Conservation (phyloP, 208 protist genomes). For the Leishmania martiniquensis region DNA sequence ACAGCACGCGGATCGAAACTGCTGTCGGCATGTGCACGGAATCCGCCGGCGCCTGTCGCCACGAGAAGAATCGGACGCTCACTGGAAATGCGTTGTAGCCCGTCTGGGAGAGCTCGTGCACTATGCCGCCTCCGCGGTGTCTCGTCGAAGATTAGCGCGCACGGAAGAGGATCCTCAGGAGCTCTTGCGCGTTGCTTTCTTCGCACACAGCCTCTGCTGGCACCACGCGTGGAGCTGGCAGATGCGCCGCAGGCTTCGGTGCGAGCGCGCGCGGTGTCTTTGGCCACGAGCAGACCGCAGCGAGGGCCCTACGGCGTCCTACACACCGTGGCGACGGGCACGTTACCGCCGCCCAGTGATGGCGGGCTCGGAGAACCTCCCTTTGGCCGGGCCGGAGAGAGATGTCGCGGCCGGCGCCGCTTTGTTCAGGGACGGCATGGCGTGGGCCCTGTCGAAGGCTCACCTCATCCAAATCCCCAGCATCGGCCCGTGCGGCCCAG, state of each 20-base stretch:
- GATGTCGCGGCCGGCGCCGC: too few species aligned
- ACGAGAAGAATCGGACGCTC: not conserved
- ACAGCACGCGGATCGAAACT: not conserved
- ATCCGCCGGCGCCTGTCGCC: not conserved
- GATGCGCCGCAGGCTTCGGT: too few species aligned
- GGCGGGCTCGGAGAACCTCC: too few species aligned
- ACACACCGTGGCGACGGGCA: too few species aligned
- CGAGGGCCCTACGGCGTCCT: too few species aligned
- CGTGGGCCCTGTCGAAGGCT: too few species aligned
- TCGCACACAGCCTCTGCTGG: not conserved
- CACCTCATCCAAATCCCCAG: too few species aligned
- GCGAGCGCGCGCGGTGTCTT: not conserved
- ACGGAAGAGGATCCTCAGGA: not conserved
- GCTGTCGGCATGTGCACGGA: too few species aligned
- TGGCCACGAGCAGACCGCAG: not conserved
- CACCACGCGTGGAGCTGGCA: not conserved
- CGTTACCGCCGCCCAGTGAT: not conserved
- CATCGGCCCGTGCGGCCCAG: too few species aligned
- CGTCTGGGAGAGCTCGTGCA: not conserved
- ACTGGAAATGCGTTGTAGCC: not conserved
- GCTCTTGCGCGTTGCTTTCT: not conserved
- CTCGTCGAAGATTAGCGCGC: not conserved
- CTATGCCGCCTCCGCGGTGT: not conserved
- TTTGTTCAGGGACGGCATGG: too few species aligned
- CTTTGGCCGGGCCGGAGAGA: too few species aligned